phyloP scores from a whole-genome alignment of 345 rosid genomes.

The Citropsis articulata region DNA sequence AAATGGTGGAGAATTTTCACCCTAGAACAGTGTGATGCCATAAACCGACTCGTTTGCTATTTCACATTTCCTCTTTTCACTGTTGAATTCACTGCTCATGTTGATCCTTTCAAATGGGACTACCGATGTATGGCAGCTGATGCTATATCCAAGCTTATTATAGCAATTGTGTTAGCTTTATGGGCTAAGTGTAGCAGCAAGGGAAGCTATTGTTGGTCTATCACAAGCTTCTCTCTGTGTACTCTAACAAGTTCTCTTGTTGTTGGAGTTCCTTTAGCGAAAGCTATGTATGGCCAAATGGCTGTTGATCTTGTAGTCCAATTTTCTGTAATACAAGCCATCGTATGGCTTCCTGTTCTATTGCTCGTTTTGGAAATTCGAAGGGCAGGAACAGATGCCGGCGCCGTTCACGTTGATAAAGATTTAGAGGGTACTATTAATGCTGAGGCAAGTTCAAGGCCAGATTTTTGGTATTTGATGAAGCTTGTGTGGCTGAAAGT shows the following conservation, averaged over 20 bases:
- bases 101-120: constrained; percentile 73
- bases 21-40: constrained; percentile 70
- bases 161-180: constrained; percentile 44
- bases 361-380: constrained; percentile 67
- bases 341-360: constrained; percentile 69
- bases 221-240: constrained; percentile 73
- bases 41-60: constrained; percentile 72
- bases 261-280: constrained; percentile 68
- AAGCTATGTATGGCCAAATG: constrained; percentile 69
- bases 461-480: constrained; percentile 40
- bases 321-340: constrained; percentile 56
- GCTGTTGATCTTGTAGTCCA: constrained; percentile 84
- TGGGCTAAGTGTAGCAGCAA: constrained; percentile 69
- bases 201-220: constrained; percentile 79
- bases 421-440: constrained; percentile 8
- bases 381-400: constrained; percentile 14
- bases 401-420: neutral
- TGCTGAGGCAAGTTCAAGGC: constrained; percentile 9
- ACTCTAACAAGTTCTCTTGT: constrained; percentile 67
- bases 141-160: constrained; percentile 58
- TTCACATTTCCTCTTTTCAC: constrained; percentile 84
- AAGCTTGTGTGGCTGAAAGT: constrained; percentile 59
- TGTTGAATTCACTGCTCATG: constrained; percentile 67
- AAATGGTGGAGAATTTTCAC: constrained; percentile 84
- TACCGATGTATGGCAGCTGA: constrained; percentile 59